These are phyloP conservation scores for Phymatotrichopsis omnivora DNA, from an alignment of 2,329 filamentous ascomycete genomes.

Conservation along the genomic window DNA sequence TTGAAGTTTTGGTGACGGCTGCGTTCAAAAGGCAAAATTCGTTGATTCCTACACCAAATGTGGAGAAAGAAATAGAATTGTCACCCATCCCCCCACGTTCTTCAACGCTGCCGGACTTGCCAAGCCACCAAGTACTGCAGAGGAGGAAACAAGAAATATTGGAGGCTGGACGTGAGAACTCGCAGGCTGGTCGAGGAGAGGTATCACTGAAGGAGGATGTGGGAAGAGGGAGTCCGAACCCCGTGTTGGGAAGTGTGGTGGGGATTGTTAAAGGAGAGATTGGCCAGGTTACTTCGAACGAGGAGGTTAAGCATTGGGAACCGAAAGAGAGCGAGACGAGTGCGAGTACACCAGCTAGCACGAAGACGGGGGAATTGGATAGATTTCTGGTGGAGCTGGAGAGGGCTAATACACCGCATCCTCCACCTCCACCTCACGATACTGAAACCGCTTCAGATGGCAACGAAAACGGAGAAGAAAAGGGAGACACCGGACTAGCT, in stretches of 20 bases:
- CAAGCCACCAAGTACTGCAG: background rate
- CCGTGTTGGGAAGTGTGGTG: no score
- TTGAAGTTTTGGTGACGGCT: slow-evolving; percentile 17
- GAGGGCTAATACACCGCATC: slow-evolving; percentile 10
- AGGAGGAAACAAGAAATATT: background rate
- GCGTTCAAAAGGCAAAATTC: slow-evolving; percentile 20
- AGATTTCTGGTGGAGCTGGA: slow-evolving; percentile 18
- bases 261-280: slow-evolving; percentile 15
- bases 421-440: background rate
- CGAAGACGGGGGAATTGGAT: slow-evolving; percentile 4
- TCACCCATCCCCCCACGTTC: slow-evolving; percentile 14
- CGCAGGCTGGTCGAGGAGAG: no score
- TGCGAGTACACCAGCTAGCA: background rate
- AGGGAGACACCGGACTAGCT: no score
- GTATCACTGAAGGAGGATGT: no score
- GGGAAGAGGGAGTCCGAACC: no score
- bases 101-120: background rate
- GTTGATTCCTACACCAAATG: slow-evolving; percentile 8
- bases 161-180: no score
- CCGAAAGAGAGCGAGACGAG: background rate
- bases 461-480: no score
- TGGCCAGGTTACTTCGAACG: slow-evolving; percentile 10
- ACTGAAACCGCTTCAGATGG: no score
- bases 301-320: background rate
- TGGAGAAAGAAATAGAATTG: slow-evolving; percentile 1